Base-by-base conservation (phyloP, 257 asterid genomes). In the Solanum gracilifrons region DNA sequence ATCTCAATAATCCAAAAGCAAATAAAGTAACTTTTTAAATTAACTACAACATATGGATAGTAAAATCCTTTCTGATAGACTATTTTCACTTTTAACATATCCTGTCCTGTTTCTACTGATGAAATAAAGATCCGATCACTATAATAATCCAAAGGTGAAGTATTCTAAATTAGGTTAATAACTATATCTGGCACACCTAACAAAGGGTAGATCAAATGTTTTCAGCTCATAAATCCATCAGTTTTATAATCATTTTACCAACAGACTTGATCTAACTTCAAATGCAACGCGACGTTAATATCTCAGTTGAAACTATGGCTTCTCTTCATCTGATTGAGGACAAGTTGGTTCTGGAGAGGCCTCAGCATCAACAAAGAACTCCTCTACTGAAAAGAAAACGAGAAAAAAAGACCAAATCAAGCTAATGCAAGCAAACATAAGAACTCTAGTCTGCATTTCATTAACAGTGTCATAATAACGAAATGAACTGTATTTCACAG, bases 331-430 rank as follows among this genome's bases (percentile, higher is more conserved):
- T 3, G 98, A 94, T 69, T 92, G 97, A 41, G 89, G 91, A 89
- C 98, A 89, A 77, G 92, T 97, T 36, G 88, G 94, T 69, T 94
- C 98, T 23, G 87, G 87, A 25, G 37, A 51, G 3, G 96, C 98
- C 69, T 92, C 90, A 13, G 96, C 93, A 89, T 96, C 98, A 27
- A 94, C 98, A 72, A 97, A 95, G 94, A 97, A 97, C 95, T 97
- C 99, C 90, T 95, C 99, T 80, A 91, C 97, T 96, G 94, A 88
- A 83, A 88, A 82, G 89, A 89, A 83, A 85, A 66, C 18, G 64
- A 16, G 87, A 88, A 87, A 83, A 88, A 90, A 79, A 83, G n/a
- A 43, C 37, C 51, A 66, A 87, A 86, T 39, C 43, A 37, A 23
- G 82, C 69, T 11, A 69, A 51, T 12, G 87, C 15, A 64, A 76